phyloP scores from a whole-genome alignment of 1,284 basidiomycete genomes.

The Somion occarium region DNA sequence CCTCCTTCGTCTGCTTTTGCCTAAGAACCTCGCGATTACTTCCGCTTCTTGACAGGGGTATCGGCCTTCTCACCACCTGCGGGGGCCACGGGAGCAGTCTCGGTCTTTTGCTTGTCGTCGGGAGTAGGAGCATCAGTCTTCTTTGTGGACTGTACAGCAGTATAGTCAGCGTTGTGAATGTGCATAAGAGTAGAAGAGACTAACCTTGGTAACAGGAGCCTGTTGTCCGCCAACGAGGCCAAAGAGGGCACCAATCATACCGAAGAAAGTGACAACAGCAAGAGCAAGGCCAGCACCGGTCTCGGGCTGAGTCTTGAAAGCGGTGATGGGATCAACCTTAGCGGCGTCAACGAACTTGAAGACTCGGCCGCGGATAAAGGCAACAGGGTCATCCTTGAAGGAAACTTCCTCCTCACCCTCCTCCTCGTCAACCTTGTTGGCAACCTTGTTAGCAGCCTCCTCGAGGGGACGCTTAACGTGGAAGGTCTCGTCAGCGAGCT shows the following conservation, averaged over 20 bases:
- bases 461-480: constrained; percentile 78
- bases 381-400: constrained; percentile 71
- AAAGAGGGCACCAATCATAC: constrained; percentile 76
- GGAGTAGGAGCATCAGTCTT: constrained; percentile 64
- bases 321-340: constrained; percentile 66
- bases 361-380: constrained; percentile 75
- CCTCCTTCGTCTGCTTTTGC: constrained; percentile 4
- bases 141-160: constrained; percentile 50
- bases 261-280: constrained; percentile 73
- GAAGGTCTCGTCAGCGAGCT: constrained; percentile 80
- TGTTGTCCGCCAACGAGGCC: constrained; percentile 72
- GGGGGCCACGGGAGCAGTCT: constrained; percentile 59
- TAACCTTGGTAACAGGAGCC: constrained; percentile 62
- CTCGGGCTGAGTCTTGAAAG: constrained; percentile 81
- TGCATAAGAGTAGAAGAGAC: constrained; percentile 9
- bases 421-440: constrained; percentile 36
- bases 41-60: constrained; percentile 52
- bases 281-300: constrained; percentile 75
- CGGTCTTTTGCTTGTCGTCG: constrained; percentile 62
- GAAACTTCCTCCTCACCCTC: constrained; percentile 51
- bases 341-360: constrained; percentile 71
- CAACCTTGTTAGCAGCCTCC: constrained; percentile 45
- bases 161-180: not conserved
- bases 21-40: constrained; percentile 30
- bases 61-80: constrained; percentile 59